Conservation (phyloP, 164 flowering plant species). For the Piper longum region DNA sequence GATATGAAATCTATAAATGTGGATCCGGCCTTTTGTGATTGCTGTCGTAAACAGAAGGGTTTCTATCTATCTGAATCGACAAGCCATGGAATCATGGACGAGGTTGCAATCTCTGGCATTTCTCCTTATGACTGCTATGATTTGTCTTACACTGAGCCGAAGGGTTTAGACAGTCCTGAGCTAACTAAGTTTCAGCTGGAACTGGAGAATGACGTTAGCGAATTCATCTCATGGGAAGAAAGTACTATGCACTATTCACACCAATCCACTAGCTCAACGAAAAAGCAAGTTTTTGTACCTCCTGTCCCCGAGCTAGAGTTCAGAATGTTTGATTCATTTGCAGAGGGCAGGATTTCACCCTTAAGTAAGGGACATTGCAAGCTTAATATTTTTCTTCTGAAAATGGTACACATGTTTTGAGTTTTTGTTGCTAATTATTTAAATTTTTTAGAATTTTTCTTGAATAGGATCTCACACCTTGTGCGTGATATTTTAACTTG, state of each 20-base stretch:
- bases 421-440: background rate
- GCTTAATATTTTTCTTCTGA: background rate
- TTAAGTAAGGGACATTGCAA: conserved; percentile 4
- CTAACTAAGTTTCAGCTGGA: conserved; percentile 12
- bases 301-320: conserved; percentile 2
- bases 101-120: conserved; percentile 2
- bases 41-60: conserved; percentile 15
- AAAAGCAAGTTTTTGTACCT: background rate
- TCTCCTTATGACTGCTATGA: conserved; percentile 6
- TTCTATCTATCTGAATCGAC: conserved; percentile 1
- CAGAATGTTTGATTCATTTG: conserved; percentile 2
- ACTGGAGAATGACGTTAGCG: conserved; percentile 12
- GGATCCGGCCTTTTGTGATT: conserved; percentile 15
- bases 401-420: background rate
- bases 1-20: conserved; percentile 13
- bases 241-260: conserved; percentile 1
- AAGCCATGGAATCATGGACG: background rate
- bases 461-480: no score
- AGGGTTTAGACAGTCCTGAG: conserved; percentile 18
- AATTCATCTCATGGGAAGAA: conserved; percentile 5
- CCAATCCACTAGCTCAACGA: background rate
- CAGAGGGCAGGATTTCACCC: conserved; percentile 1
- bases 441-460: no score
- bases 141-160: conserved; percentile 4
- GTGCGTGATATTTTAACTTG: no score